Conservation (phyloP, 2,329 filamentous ascomycete genomes). For the Ophiostoma australiae region DNA sequence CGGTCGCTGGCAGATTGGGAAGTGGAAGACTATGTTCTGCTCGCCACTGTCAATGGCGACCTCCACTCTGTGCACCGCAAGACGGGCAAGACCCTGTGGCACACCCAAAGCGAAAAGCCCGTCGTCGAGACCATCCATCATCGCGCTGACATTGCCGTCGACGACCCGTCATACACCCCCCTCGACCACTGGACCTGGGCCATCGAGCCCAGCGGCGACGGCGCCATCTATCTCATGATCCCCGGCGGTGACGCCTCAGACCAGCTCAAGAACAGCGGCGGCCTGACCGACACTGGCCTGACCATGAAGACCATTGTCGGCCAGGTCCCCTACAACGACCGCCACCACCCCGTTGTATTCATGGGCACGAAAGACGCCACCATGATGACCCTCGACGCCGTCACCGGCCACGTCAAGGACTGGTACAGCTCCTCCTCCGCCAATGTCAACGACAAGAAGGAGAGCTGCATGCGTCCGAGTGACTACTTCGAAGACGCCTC, state of each 20-base stretch:
- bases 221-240: constrained; percentile 79
- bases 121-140: constrained; percentile 89
- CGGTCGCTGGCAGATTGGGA: constrained; percentile 98
- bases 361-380: constrained; percentile 88
- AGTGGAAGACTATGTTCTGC: constrained; percentile 99
- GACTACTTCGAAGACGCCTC: constrained; percentile 53
- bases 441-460: constrained; percentile 44
- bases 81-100: constrained; percentile 80
- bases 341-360: constrained; percentile 75
- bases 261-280: constrained; percentile 22
- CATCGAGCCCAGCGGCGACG: constrained; percentile 84
- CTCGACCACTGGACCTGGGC: constrained; percentile 92
- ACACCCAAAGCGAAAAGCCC: constrained; percentile 73
- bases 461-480: constrained; percentile 69
- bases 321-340: constrained; percentile 67
- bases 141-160: constrained; percentile 59
- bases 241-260: constrained; percentile 49
- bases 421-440: constrained; percentile 73
- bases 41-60: constrained; percentile 99
- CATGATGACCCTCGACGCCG: constrained; percentile 82
- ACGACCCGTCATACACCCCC: constrained; percentile 55
- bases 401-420: constrained; percentile 74
- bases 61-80: constrained; percentile 86
- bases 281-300: constrained; percentile 61
- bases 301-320: constrained; percentile 88